phyloP scores from a whole-genome alignment of 2,329 filamentous ascomycete genomes.

The Chrysosporium keratinophilum region DNA sequence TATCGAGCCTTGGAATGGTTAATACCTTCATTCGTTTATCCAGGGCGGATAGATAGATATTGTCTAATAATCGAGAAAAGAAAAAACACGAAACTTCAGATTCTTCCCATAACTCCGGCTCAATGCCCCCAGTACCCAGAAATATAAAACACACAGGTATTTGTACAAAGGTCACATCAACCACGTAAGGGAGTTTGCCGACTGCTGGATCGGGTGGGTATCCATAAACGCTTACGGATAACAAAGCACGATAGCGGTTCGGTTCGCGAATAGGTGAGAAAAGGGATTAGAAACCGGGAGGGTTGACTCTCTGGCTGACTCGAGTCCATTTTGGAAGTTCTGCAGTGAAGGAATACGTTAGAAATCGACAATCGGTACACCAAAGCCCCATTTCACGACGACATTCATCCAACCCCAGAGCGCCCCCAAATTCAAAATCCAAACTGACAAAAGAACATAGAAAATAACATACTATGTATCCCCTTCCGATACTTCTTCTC shows the following conservation, averaged over 20 bases:
- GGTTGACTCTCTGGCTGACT: constrained; percentile 86
- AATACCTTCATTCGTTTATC: constrained; percentile 7
- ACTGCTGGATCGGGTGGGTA: too few species aligned
- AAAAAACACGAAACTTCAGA: neutral
- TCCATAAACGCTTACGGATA: neutral
- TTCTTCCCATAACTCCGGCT: constrained; percentile 1
- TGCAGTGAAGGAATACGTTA: constrained; percentile 29
- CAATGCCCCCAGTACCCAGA: neutral
- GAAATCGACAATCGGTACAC: neutral
- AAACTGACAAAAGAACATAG: neutral
- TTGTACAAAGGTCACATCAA: constrained; percentile 2
- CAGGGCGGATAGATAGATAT: neutral
- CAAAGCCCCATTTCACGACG: neutral
- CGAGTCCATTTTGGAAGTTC: constrained; percentile 89
- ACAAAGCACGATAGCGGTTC: neutral
- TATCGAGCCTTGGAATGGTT: neutral
- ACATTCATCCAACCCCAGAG: neutral
- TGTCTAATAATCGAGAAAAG: constrained; percentile 1
- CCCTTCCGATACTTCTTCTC: constrained; percentile 93
- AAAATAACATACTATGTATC: constrained; percentile 72
- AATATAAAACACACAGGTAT: neutral
- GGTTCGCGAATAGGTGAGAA: neutral
- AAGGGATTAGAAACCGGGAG: constrained; percentile 67
- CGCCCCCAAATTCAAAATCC: neutral
- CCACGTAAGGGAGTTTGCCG: neutral